Evolutionary conservation across 495 filamentous ascomycete genomes (phyloP).

Genomic region (Durotheca rogersii): DNA sequence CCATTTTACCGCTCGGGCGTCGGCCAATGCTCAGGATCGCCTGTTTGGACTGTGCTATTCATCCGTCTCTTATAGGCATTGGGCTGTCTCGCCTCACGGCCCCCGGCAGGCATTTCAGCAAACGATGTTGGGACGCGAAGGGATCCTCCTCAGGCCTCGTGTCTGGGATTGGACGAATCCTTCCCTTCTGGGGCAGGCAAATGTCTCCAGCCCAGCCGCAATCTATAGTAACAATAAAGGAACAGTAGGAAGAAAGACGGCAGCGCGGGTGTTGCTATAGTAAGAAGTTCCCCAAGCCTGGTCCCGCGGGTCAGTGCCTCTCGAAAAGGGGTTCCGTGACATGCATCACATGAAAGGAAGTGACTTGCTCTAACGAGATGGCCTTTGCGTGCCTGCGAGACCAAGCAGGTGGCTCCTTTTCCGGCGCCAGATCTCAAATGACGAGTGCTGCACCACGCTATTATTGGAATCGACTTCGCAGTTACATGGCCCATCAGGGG

Average conservation of each 20-base stretch:
- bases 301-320: background rate
- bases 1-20: too few species aligned
- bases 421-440: constrained; percentile 11
- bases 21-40: constrained; percentile 6
- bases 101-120: constrained; percentile 3
- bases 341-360: too few species aligned
- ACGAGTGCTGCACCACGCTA: constrained; percentile 17
- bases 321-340: too few species aligned
- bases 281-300: constrained; percentile 6
- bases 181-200: constrained; percentile 12
- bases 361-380: too few species aligned
- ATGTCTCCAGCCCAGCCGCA: constrained; percentile 10
- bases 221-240: too few species aligned
- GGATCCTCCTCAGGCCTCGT: constrained; percentile 12
- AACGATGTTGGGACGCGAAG: constrained; percentile 19
- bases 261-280: constrained; percentile 13
- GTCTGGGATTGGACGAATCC: constrained; percentile 16
- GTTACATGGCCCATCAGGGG: too few species aligned
- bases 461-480: constrained; percentile 9
- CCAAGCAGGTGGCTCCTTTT: constrained; percentile 20
- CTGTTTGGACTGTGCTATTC: constrained; percentile 12
- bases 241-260: constrained; percentile 3
- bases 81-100: constrained; percentile 18
- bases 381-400: constrained; percentile 6
- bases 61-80: constrained; percentile 14